phyloP scores from a whole-genome alignment of 2,329 filamentous ascomycete species.

The Setomelanomma holmii region DNA sequence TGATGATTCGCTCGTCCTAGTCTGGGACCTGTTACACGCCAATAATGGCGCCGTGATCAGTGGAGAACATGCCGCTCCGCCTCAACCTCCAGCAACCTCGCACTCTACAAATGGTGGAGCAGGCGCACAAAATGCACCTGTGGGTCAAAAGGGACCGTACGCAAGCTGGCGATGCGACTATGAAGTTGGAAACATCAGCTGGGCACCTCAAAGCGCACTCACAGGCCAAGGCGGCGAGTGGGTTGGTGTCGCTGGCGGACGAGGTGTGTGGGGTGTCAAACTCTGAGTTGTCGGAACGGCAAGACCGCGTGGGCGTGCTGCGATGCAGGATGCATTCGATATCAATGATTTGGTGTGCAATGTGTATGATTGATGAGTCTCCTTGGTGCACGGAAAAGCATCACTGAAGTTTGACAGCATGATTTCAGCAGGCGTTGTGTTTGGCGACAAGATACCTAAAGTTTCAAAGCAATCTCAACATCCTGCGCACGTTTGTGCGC shows the following conservation, averaged over 20 bases:
- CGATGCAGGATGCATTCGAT: neutral
- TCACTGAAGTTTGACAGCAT: neutral
- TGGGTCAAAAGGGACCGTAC: constrained; percentile 69
- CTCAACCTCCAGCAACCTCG: constrained; percentile 32
- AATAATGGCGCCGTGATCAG: constrained; percentile 60
- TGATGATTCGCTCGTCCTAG: constrained; percentile 88
- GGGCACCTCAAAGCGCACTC: constrained; percentile 75
- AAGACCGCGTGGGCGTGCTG: neutral
- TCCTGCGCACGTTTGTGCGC: neutral
- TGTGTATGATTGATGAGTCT: neutral
- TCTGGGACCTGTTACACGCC: constrained; percentile 89
- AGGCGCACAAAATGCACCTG: constrained; percentile 45
- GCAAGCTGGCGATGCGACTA: constrained; percentile 87
- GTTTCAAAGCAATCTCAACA: neutral
- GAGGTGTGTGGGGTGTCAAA: constrained; percentile 81
- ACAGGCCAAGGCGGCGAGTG: constrained; percentile 78
- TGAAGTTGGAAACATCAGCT: constrained; percentile 83
- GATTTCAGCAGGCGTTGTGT: neutral
- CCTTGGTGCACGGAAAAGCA: neutral
- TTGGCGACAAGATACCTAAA: neutral
- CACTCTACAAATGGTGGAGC: constrained; percentile 39
- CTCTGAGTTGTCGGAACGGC: constrained; percentile 38
- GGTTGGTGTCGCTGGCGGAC: constrained; percentile 81
- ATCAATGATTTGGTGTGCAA: neutral
- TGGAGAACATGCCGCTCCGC: constrained; percentile 43